Conservation (phyloP, 257 asterid species). For the Perilla frutescens region DNA sequence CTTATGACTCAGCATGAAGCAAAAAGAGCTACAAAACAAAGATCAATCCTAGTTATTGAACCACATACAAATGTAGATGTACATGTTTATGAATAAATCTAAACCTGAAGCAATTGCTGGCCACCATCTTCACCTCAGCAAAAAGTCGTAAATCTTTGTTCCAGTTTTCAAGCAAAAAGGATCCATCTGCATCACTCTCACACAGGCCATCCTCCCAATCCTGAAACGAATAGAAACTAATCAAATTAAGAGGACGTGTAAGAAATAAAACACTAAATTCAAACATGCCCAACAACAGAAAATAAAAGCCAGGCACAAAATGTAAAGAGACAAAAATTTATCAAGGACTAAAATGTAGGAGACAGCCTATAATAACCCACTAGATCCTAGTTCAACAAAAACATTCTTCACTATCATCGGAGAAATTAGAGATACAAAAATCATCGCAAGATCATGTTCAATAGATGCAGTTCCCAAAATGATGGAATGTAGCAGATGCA, state of each 20-base stretch:
- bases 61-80: constrained; percentile 27
- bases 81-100: background rate
- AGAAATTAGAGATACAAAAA: background rate
- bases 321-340: background rate
- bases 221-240: constrained; percentile 42
- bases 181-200: constrained; percentile 91
- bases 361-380: background rate
- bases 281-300: background rate
- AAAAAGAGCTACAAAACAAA: constrained; percentile 68
- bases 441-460: constrained; percentile 21
- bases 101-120: constrained; percentile 90
- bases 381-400: background rate
- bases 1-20: constrained; percentile 93
- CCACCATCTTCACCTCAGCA: constrained; percentile 94
- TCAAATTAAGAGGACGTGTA: constrained; percentile 5
- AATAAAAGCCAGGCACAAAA: background rate
- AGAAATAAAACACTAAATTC: background rate
- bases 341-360: background rate
- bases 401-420: background rate
- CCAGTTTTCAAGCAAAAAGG: constrained; percentile 94
- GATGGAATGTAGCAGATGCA: constrained; percentile 4
- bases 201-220: constrained; percentile 98
- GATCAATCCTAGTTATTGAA: constrained; percentile 18
- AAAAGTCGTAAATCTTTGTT: constrained; percentile 89
- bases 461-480: background rate